Percentiles rank a stretch among this genome's conserved stretches.
Evolutionary conservation across 345 rosid genomes (phyloP).

Genomic region (Eucalyptus globulus): DNA sequence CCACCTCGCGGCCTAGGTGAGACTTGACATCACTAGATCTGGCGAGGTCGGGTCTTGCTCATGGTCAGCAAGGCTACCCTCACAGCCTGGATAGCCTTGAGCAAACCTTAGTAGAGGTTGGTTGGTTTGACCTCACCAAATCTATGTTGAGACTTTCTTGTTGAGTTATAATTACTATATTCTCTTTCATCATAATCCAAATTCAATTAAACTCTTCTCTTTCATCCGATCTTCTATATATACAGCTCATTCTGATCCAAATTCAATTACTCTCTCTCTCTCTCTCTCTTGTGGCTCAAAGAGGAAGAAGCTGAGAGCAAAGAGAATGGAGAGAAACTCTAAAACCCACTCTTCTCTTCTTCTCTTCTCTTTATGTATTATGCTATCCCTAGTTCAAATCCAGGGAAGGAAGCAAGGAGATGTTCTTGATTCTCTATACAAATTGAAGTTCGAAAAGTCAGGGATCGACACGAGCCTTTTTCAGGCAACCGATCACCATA

Average conservation of each 20-base stretch:
- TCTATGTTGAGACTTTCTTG: fast-evolving
- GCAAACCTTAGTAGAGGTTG: fast-evolving
- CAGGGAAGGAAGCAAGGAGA: background rate
- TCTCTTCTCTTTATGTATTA: background rate
- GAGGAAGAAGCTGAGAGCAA: background rate
- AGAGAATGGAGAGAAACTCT: background rate
- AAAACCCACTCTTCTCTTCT: background rate
- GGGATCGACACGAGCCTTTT: slow-evolving; percentile 1
- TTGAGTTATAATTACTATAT: background rate
- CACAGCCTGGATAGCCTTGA: fast-evolving
- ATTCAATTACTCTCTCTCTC: background rate
- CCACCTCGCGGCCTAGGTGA: too few relatives aligned
- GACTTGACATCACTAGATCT: too few relatives aligned
- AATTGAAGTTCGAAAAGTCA: slow-evolving; percentile 1
- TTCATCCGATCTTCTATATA: background rate
- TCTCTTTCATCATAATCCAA: too few relatives aligned
- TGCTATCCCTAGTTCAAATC: background rate
- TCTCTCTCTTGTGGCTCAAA: background rate
- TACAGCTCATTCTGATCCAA: background rate
- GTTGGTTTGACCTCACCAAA: fast-evolving
- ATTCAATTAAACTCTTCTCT: background rate
- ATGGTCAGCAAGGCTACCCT: fast-evolving
- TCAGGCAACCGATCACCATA: background rate
- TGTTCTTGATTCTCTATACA: slow-evolving; percentile 6
- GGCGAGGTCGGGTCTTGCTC: fast-evolving